phyloP scores from a whole-genome alignment of 768 basidiomycete species.

The Naganishia kalamii region DNA sequence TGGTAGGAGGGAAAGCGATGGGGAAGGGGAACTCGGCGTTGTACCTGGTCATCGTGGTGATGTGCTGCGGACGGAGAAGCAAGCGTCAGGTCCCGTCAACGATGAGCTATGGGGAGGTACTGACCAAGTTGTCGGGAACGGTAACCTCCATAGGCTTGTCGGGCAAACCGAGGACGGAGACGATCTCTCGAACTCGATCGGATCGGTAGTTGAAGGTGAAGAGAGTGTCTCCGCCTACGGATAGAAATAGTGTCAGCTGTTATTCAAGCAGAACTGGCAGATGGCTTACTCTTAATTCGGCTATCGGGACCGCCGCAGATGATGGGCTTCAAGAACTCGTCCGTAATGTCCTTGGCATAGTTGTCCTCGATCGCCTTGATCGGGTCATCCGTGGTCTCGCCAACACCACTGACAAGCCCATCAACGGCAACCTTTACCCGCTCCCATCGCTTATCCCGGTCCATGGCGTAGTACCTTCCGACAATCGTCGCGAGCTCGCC shows the following conservation, averaged over 20 bases:
- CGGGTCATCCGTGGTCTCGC: conserved; percentile 53
- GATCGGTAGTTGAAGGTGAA: conserved; percentile 98
- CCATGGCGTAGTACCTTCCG: conserved; percentile 94
- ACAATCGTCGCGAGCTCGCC: conserved; percentile 79
- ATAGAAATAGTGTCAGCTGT: neutral
- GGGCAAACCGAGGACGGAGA: conserved; percentile 67
- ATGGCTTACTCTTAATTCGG: conserved; percentile 64
- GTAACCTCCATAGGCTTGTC: conserved; percentile 78
- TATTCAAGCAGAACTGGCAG: neutral
- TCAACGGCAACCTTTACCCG: conserved; percentile 83
- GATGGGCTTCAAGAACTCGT: conserved; percentile 93
- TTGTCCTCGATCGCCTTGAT: conserved; percentile 64
- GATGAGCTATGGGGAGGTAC: neutral
- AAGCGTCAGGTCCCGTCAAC: neutral
- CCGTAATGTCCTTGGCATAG: conserved; percentile 79
- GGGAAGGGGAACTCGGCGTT: conserved; percentile 84
- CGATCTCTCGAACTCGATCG: conserved; percentile 89
- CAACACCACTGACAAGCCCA: conserved; percentile 66
- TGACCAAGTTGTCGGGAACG: conserved; percentile 63
- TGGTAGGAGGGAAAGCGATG: conserved; percentile 86
- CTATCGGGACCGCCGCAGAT: conserved; percentile 73
- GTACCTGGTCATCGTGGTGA: conserved; percentile 90
- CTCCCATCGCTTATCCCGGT: conserved; percentile 95
- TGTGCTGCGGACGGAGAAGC: conserved; percentile 52
- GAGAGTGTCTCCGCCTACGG: conserved; percentile 70